Evolutionary conservation across 768 basidiomycete genomes (phyloP), one percentile per base, ranked within the genome.

Genomic region (Leccinellum albellum): DNA sequence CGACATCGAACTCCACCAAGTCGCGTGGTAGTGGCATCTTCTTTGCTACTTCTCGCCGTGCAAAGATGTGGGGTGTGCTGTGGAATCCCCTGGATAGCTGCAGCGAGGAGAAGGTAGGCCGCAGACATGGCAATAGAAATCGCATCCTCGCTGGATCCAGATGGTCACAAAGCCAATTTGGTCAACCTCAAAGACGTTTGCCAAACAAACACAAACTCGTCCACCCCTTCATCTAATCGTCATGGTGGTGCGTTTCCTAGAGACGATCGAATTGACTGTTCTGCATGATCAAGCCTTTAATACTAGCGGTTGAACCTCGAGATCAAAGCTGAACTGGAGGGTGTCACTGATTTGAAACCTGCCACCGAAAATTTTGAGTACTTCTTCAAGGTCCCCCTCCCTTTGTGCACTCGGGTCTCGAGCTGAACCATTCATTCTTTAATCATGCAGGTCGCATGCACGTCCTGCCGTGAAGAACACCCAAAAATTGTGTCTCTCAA

Each of bases 321-420:
- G 47, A 88, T 90, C 70, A 85, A 85, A 73, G 91, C 91, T 12
- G 87, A 89, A 3, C 79, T 94, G 45, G 89, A 93, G 69, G 87
- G 88, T 61, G 84, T 92, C 58, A 88, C 89, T 9, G 76, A 83
- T 63, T 74, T 94, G 28, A 73, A 74, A 50, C 91, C 91, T 29
- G 78, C 80, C n/a, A 71, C 76, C 4, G 78, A 84, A 29, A 80
- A 85, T 61, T 94, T 88, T 62, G 87, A 91, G 56, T 94, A 82
- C 69, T 87, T 88, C 77, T 93, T 94, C 76, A 70, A 87, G 77
- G 90, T 89, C 50, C 47, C 56, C 33, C n/a, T 58, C 28, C 28
- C 31, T 33, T 47, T 31, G 53, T 46, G 20, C 50, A 31, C 44
- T 55, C 32, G 35, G 15, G 9, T n/a, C 35, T 40, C n/a, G 40